Evolutionary conservation across 2,329 filamentous ascomycete species (phyloP).

Genomic region (Colletotrichum camelliae): DNA sequence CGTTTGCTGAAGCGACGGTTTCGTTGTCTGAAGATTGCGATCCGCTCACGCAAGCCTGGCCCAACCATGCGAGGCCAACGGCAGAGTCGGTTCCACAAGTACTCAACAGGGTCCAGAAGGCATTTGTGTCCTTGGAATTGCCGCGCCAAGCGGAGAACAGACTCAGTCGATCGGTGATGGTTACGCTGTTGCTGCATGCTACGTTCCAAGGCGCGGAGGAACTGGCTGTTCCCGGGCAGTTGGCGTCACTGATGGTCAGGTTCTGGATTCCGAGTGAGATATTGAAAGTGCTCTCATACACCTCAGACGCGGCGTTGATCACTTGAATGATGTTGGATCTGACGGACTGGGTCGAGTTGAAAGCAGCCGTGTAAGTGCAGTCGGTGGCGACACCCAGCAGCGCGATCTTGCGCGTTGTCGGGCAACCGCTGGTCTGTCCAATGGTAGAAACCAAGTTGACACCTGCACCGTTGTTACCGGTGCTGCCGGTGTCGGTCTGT

Average conservation of each 20-base stretch:
- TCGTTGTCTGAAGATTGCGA: constrained; percentile 67
- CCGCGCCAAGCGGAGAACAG: constrained; percentile 91
- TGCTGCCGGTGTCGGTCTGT: constrained; percentile 71
- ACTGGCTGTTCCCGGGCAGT: constrained; percentile 75
- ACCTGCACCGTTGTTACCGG: constrained; percentile 76
- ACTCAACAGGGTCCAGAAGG: constrained; percentile 90
- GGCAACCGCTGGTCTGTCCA: constrained; percentile 84
- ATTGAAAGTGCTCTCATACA: constrained; percentile 93
- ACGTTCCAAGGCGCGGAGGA: constrained; percentile 83
- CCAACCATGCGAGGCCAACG: constrained; percentile 92
- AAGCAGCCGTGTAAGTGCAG: constrained; percentile 81
- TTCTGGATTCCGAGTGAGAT: constrained; percentile 91
- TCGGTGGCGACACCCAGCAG: constrained; percentile 92
- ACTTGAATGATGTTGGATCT: constrained; percentile 79
- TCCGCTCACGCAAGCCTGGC: constrained; percentile 76
- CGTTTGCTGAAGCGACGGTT: constrained; percentile 84
- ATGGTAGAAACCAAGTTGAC: constrained; percentile 81
- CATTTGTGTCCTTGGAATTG: constrained; percentile 76
- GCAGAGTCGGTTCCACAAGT: constrained; percentile 83
- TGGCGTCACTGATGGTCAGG: constrained; percentile 74
- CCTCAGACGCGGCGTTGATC: constrained; percentile 84
- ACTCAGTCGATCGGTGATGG: constrained; percentile 81
- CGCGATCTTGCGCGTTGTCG: constrained; percentile 87
- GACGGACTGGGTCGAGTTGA: constrained; percentile 69
- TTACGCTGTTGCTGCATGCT: constrained; percentile 65